These are phyloP conservation scores for Castanospermum australe DNA, from an alignment of 306 rosid species.

Conservation along the genomic window DNA sequence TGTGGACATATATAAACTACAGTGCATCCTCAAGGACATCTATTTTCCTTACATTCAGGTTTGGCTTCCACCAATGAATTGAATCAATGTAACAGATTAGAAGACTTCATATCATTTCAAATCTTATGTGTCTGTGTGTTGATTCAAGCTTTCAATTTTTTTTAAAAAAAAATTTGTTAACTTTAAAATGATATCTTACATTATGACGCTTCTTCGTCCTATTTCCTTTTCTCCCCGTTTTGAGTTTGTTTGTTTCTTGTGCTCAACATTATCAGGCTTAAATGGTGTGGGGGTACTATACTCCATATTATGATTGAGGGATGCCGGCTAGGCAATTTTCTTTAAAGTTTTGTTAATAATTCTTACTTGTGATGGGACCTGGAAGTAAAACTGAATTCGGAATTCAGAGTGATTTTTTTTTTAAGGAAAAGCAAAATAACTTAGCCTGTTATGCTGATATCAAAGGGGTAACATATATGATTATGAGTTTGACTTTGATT, in stretches of 20 bases:
- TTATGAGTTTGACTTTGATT: too few relatives aligned
- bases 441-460: too few relatives aligned
- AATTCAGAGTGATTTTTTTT: too few relatives aligned
- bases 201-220: too few relatives aligned
- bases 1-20: constrained; percentile 37
- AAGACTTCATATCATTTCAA: not conserved
- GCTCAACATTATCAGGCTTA: too few relatives aligned
- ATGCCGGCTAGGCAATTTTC: too few relatives aligned
- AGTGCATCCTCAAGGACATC: constrained; percentile 60
- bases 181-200: not conserved
- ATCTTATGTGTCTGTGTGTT: not conserved
- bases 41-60: constrained; percentile 79
- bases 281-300: too few relatives aligned
- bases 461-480: too few relatives aligned
- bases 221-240: too few relatives aligned
- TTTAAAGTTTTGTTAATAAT: not conserved
- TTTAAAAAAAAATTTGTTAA: not conserved
- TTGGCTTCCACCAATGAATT: not conserved
- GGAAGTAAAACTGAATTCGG: not conserved
- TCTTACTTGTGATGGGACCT: not conserved
- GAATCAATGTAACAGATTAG: not conserved
- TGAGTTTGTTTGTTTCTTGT: too few relatives aligned
- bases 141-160: not conserved
- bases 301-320: too few relatives aligned
- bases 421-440: too few relatives aligned